Conservation (phyloP, 2,329 filamentous ascomycete species). For the Catunica adiposa region DNA sequence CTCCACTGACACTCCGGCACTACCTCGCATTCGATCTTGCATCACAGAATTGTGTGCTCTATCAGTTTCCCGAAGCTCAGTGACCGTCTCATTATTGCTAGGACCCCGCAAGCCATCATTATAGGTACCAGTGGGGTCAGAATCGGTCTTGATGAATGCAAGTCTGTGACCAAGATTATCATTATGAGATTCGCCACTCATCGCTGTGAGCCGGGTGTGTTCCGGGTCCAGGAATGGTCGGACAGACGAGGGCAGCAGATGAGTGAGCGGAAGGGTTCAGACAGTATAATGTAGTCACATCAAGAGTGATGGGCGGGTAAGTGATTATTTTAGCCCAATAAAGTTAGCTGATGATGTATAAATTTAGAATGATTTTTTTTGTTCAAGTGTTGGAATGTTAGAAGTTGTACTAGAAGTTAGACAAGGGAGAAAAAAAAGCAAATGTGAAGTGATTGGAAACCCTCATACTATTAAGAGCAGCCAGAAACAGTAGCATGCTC, state of each 20-base stretch:
- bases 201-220: neutral
- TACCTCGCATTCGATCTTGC: neutral
- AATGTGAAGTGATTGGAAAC: too few species aligned
- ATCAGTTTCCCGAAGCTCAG: neutral
- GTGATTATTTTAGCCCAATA: neutral
- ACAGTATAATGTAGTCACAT: neutral
- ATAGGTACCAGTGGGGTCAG: neutral
- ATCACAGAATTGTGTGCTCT: neutral
- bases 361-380: too few species aligned
- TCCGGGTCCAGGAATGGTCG: neutral
- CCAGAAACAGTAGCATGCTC: too few species aligned
- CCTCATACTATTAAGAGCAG: too few species aligned
- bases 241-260: neutral
- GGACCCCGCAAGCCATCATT: neutral
- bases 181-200: neutral
- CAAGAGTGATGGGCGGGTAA: neutral
- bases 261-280: neutral
- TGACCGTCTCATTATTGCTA: neutral
- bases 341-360: too few species aligned
- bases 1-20: neutral
- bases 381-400: too few species aligned
- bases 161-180: neutral
- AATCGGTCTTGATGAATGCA: neutral
- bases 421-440: too few species aligned
- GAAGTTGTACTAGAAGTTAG: too few species aligned